These are phyloP conservation scores for Yamadazyma aaseri DNA, from an alignment of 1,139 yeast genomes.

Conservation along the genomic window DNA sequence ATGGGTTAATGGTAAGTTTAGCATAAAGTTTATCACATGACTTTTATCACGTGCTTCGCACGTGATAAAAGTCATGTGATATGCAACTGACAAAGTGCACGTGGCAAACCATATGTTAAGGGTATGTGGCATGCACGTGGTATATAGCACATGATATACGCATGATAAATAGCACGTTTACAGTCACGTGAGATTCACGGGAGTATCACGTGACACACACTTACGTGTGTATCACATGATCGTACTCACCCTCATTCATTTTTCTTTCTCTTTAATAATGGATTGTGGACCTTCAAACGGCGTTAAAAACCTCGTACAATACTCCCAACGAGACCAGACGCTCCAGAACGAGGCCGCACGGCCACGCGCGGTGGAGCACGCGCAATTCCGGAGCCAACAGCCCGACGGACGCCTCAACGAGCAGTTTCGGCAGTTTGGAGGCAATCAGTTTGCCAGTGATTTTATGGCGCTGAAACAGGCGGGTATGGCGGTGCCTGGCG, in stretches of 20 bases:
- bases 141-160: no score
- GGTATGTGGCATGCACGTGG: no score
- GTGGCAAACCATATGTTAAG: no score
- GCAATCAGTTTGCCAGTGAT: slow-evolving; percentile 20
- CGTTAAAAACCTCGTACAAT: slow-evolving; percentile 31
- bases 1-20: slow-evolving; percentile 9
- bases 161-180: no score
- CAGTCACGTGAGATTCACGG: no score
- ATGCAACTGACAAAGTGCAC: no score
- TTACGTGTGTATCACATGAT: no score
- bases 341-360: slow-evolving; percentile 27
- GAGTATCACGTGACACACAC: no score
- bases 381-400: slow-evolving; percentile 5
- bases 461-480: slow-evolving; percentile 20
- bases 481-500: no score
- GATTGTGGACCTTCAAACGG: slow-evolving; percentile 44
- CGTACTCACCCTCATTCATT: neutral
- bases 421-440: slow-evolving; percentile 34
- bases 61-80: no score
- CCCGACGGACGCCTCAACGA: slow-evolving; percentile 30
- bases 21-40: slow-evolving; percentile 6
- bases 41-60: no score
- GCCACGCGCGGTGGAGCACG: slow-evolving; percentile 4
- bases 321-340: slow-evolving; percentile 33
- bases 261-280: no score